phyloP scores from a whole-genome alignment of 2,329 filamentous ascomycete species.

The Trichothecium sympodiale region DNA sequence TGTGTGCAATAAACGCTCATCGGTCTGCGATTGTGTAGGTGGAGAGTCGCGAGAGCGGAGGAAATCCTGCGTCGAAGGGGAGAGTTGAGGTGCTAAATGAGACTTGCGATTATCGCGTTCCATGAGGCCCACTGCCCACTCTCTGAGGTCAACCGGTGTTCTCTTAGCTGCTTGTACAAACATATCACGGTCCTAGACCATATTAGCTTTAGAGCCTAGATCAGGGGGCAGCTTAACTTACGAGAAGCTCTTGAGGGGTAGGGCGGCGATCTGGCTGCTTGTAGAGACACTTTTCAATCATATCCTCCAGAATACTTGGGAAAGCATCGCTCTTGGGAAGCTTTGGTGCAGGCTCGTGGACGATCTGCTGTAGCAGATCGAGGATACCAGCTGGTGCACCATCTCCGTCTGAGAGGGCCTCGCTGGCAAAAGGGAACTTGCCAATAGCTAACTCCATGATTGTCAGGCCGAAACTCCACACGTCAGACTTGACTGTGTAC shows the following conservation, averaged over 20 bases:
- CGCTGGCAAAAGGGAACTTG: conserved; percentile 83
- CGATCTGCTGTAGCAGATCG: conserved; percentile 92
- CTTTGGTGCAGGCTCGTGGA: conserved; percentile 86
- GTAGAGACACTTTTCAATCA: conserved; percentile 90
- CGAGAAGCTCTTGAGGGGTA: conserved; percentile 86
- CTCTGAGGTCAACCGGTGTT: conserved; percentile 84
- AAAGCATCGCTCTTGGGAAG: conserved; percentile 97
- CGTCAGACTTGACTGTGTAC: conserved; percentile 96
- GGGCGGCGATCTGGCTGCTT: conserved; percentile 84
- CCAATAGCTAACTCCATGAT: conserved; percentile 98
- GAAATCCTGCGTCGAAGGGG: conserved; percentile 67
- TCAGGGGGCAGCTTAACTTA: conserved; percentile 43
- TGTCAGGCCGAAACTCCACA: conserved; percentile 93
- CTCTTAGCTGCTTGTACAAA: conserved; percentile 95
- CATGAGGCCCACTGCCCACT: conserved; percentile 91
- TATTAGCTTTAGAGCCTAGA: no score
- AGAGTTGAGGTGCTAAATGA: conserved; percentile 71
- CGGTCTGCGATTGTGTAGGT: conserved; percentile 19
- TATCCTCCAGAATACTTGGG: conserved; percentile 86
- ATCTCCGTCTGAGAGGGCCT: conserved; percentile 60
- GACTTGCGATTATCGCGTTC: conserved; percentile 93
- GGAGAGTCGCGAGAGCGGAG: conserved; percentile 53
- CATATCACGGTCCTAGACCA: conserved; percentile 67
- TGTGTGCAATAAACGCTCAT: conserved; percentile 39
- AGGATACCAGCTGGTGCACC: conserved; percentile 87